phyloP scores from a whole-genome alignment of 495 filamentous ascomycete genomes.

The Aspergillus saccharolyticus region DNA sequence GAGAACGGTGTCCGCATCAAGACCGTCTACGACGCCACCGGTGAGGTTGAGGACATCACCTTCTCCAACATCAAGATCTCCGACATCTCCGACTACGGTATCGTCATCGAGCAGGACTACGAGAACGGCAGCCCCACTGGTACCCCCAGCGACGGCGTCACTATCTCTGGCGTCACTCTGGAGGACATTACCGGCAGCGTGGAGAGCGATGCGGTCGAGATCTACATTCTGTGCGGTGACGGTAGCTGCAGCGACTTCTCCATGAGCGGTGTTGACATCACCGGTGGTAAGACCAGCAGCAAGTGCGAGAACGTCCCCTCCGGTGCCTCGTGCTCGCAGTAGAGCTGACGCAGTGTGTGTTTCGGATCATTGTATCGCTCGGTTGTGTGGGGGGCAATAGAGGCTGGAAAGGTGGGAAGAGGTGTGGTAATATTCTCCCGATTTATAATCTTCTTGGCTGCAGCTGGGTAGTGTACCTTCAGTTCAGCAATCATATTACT shows the following conservation, averaged over 20 bases:
- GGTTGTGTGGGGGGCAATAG: not conserved
- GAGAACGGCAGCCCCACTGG: constrained; percentile 57
- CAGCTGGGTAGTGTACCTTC: no score
- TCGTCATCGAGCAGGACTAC: constrained; percentile 67
- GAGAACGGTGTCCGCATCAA: constrained; percentile 53
- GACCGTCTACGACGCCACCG: constrained; percentile 53
- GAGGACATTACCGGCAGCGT: constrained; percentile 46
- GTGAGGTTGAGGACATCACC: constrained; percentile 51
- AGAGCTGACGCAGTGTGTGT: not conserved
- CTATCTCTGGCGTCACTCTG: constrained; percentile 53
- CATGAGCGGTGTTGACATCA: constrained; percentile 41
- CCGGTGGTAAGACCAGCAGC: constrained; percentile 42
- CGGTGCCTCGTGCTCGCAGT: constrained; percentile 35
- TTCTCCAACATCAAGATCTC: constrained; percentile 58
- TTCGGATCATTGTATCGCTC: no score
- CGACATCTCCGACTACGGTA: constrained; percentile 52
- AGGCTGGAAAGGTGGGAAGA: not conserved
- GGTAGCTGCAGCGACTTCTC: constrained; percentile 39
- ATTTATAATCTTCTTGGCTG: no score
- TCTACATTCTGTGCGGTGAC: constrained; percentile 51
- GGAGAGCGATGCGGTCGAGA: constrained; percentile 28
- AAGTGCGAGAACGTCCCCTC: constrained; percentile 39
- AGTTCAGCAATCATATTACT: no score
- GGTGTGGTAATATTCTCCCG: not conserved
- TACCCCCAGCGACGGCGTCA: constrained; percentile 54